Conservation (phyloP, 129 eudicot genomes). For the Calendula officinalis region DNA sequence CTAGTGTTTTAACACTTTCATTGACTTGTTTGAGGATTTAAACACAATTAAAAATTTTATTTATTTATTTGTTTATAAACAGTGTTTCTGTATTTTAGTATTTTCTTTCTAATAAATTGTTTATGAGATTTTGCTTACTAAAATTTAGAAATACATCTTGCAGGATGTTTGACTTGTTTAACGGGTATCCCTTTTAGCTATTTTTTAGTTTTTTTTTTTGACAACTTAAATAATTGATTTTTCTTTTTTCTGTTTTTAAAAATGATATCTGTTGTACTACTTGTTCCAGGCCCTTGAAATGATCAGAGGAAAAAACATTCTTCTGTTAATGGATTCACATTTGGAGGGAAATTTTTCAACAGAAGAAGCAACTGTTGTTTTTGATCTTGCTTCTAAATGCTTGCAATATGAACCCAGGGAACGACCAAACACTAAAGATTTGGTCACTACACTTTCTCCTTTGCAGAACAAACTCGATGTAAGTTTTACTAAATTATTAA, state of each 20-base stretch:
- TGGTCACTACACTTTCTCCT: slow-evolving; percentile 65
- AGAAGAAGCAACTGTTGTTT: slow-evolving; percentile 84
- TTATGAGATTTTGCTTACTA: no score
- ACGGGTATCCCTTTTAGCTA: no score
- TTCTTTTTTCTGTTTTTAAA: neutral
- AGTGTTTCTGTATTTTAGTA: no score
- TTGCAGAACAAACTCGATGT: slow-evolving; percentile 77
- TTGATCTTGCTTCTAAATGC: slow-evolving; percentile 83
- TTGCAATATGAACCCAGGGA: slow-evolving; percentile 93
- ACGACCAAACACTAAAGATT: slow-evolving; percentile 81
- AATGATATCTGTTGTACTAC: neutral
- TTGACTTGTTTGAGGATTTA: no score
- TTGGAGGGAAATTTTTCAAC: slow-evolving; percentile 88
- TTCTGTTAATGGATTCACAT: slow-evolving; percentile 85
- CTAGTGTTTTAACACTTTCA: no score
- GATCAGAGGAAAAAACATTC: slow-evolving; percentile 88
- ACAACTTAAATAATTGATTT: neutral
- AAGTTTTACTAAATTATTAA: neutral
- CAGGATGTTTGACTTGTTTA: neutral
- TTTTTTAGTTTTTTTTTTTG: neutral
- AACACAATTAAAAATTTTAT: no score
- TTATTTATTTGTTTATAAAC: no score
- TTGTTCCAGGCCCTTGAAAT: slow-evolving; percentile 80
- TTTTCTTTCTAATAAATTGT: no score
- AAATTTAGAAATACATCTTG: neutral